These are phyloP conservation scores for Ascochyta koolunga DNA, from an alignment of 2,329 filamentous ascomycete species.

Conservation along the genomic window DNA sequence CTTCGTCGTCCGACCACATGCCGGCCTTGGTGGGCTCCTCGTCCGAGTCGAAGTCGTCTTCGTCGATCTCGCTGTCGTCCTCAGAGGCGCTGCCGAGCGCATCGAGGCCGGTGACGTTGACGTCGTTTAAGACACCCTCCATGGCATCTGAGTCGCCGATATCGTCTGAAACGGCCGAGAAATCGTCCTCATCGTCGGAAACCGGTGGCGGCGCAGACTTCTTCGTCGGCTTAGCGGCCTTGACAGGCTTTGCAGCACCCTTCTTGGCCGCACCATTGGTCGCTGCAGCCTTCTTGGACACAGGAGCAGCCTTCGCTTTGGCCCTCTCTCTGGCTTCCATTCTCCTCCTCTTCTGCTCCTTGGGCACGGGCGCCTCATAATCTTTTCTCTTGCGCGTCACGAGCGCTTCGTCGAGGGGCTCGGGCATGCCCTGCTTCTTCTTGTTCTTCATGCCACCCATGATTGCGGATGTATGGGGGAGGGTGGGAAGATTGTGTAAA, in stretches of 20 bases:
- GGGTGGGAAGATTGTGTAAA: slow-evolving; percentile 1
- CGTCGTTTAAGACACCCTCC: slow-evolving; percentile 49
- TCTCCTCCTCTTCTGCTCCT: slow-evolving; percentile 64
- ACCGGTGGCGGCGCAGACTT: slow-evolving; percentile 38
- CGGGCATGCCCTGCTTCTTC: slow-evolving; percentile 91
- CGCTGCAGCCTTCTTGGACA: slow-evolving; percentile 49
- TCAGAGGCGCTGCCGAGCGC: slow-evolving; percentile 48
- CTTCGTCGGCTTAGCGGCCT: slow-evolving; percentile 41
- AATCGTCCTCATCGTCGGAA: slow-evolving; percentile 45
- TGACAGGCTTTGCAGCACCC: slow-evolving; percentile 31
- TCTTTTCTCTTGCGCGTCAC: slow-evolving; percentile 88
- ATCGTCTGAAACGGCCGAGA: slow-evolving; percentile 31
- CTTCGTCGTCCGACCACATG: slow-evolving; percentile 97
- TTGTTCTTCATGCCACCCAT: slow-evolving; percentile 94
- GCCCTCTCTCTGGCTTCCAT: slow-evolving; percentile 47
- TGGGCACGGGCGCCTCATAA: slow-evolving; percentile 58
- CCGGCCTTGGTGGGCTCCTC: slow-evolving; percentile 54
- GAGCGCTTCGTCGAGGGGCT: slow-evolving; percentile 76
- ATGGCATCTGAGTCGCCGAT: slow-evolving; percentile 42
- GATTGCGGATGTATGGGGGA: slow-evolving; percentile 17
- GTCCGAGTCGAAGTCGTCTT: slow-evolving; percentile 64
- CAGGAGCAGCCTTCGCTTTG: slow-evolving; percentile 24
- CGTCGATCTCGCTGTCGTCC: slow-evolving; percentile 44
- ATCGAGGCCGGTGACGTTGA: slow-evolving; percentile 48
- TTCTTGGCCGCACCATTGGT: slow-evolving; percentile 39